A percentile compares a stretch with the other conserved stretches of the same genome.
These are phyloP conservation scores for Thermochaetoides thermophila DNA, from an alignment of 495 filamentous ascomycete genomes.

Conservation along the genomic window DNA sequence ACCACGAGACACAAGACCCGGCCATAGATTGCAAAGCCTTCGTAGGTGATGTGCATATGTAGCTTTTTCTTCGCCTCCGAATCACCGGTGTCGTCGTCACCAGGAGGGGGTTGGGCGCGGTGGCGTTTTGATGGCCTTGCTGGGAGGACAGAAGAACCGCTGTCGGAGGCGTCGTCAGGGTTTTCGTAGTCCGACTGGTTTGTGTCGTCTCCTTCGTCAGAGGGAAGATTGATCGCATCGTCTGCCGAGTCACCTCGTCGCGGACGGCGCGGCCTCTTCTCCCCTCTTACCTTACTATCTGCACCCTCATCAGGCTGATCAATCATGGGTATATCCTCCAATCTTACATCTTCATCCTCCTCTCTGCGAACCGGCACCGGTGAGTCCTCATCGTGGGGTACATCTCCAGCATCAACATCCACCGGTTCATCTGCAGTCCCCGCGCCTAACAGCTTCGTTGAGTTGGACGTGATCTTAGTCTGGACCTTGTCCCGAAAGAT, in stretches of 20 bases:
- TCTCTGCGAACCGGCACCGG: constrained; percentile 22
- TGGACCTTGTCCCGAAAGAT: constrained; percentile 42
- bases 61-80: constrained; percentile 81
- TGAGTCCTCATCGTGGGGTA: constrained; percentile 23
- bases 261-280: constrained; percentile 18
- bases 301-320: too few relatives aligned
- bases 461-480: constrained; percentile 40
- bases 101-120: constrained; percentile 21
- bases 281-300: too few relatives aligned
- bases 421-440: constrained; percentile 35
- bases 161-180: constrained; percentile 10
- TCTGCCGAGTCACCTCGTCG: constrained; percentile 12
- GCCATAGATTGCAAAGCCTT: constrained; percentile 89
- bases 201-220: constrained; percentile 7
- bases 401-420: constrained; percentile 27
- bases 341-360: constrained; percentile 27
- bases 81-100: constrained; percentile 15
- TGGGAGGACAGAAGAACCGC: constrained; percentile 10
- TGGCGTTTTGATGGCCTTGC: constrained; percentile 34
- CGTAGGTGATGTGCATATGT: constrained; percentile 68
- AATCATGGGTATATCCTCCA: constrained; percentile 31
- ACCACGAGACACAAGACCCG: constrained; percentile 83
- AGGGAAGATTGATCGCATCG: too few relatives aligned
- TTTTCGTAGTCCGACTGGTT: constrained; percentile 16
- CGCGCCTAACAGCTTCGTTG: constrained; percentile 42